Percentiles rank a stretch among this genome's conserved stretches.
These are phyloP conservation scores for Euphorbia peplus DNA, from an alignment of 345 rosid species.

Conservation along the genomic window DNA sequence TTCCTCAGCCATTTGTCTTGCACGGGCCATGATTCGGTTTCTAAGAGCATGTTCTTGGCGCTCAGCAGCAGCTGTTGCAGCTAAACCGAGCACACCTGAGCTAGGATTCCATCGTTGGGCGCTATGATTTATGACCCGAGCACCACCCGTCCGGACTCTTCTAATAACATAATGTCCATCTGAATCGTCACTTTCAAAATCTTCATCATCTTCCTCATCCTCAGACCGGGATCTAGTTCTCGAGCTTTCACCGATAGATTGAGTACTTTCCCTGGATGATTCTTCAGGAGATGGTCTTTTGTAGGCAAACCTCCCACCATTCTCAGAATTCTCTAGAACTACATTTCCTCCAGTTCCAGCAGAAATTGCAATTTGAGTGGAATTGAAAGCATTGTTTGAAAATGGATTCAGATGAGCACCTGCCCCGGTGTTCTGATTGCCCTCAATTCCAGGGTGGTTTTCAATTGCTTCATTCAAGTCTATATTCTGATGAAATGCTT, in stretches of 20 bases:
- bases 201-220: neutral
- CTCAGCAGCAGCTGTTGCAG: neutral
- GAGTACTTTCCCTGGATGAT: neutral
- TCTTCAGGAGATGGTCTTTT: constrained; percentile 26
- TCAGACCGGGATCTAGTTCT: neutral
- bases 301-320: constrained; percentile 7
- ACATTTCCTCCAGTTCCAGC: constrained; percentile 11
- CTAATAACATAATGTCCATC: too few species aligned
- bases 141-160: too few species aligned
- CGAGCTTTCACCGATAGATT: constrained; percentile 10
- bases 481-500: neutral
- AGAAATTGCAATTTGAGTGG: constrained; percentile 1
- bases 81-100: neutral
- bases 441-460: neutral
- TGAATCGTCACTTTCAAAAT: neutral
- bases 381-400: neutral
- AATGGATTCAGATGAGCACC: neutral
- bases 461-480: constrained; percentile 14
- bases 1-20: neutral
- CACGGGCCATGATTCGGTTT: neutral
- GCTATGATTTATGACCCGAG: too few species aligned
- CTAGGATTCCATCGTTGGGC: neutral
- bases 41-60: neutral
- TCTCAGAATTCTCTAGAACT: neutral
- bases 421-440: neutral